A percentile compares a stretch with the other conserved stretches of the same genome.
phyloP scores from a whole-genome alignment of 1,139 yeast genomes.

The Tardiomyces depauwii region DNA sequence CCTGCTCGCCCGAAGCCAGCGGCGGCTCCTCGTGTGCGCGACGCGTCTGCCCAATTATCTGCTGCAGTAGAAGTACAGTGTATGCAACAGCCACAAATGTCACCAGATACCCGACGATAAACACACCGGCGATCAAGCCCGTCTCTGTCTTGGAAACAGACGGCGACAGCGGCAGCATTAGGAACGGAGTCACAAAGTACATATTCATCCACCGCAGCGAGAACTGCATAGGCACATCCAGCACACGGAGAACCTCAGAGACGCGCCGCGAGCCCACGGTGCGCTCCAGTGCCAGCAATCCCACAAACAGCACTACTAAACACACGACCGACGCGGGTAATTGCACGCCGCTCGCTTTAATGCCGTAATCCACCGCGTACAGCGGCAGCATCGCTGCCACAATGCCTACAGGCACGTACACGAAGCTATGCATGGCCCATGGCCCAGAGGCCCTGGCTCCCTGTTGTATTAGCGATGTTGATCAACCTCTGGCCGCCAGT shows the following conservation, averaged over 20 bases:
- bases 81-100: conserved; percentile 42
- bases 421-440: conserved; percentile 10
- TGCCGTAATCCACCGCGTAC: conserved; percentile 53
- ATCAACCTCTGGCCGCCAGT: no score
- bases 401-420: conserved; percentile 31
- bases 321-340: conserved; percentile 69
- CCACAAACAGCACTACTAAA: conserved; percentile 50
- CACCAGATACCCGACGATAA: conserved; percentile 48
- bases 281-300: conserved; percentile 31
- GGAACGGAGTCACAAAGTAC: conserved; percentile 68
- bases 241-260: conserved; percentile 32
- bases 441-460: background rate
- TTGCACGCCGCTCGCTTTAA: conserved; percentile 39
- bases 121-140: conserved; percentile 62
- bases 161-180: conserved; percentile 55
- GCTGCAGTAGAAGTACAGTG: conserved; percentile 32
- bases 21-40: conserved; percentile 10
- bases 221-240: conserved; percentile 60
- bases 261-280: conserved; percentile 30
- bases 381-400: conserved; percentile 32
- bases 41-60: conserved; percentile 24
- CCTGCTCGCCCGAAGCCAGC: background rate
- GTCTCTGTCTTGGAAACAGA: conserved; percentile 58
- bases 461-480: no score
- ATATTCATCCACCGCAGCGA: conserved; percentile 68